A percentile compares a stretch with the other conserved stretches of the same genome.
phyloP scores from a whole-genome alignment of 2,329 filamentous ascomycete genomes.

The Pseudopithomyces maydicus region DNA sequence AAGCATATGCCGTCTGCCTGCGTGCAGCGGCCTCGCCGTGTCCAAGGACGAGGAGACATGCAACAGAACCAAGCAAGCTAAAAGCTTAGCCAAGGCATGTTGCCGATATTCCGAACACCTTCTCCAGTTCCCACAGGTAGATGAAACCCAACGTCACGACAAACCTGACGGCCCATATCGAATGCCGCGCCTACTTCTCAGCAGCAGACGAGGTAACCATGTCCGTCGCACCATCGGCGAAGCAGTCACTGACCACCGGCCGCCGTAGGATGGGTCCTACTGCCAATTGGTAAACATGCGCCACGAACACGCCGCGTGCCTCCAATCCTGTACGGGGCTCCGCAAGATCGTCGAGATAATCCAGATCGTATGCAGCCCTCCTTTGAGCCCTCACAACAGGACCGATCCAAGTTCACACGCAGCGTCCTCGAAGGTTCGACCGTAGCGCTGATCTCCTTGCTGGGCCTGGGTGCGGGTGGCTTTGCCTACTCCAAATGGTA shows the following conservation, averaged over 20 bases:
- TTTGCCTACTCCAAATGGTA: constrained; percentile 42
- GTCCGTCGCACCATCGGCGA: neutral
- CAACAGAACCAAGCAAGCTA: neutral
- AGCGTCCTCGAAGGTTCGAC: constrained; percentile 43
- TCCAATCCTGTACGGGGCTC: constrained; percentile 19
- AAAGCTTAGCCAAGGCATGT: neutral
- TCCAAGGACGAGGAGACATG: neutral
- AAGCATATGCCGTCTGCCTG: too few relatives aligned
- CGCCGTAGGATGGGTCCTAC: constrained; percentile 32
- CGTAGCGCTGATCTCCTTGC: constrained; percentile 40
- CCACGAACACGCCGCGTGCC: constrained; percentile 18
- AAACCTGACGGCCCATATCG: constrained; percentile 2
- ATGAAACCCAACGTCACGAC: neutral
- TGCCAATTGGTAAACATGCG: constrained; percentile 31
- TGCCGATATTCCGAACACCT: neutral
- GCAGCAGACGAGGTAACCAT: constrained; percentile 24
- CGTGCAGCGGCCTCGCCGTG: neutral
- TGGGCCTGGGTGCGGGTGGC: constrained; percentile 39
- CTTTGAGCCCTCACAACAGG: constrained; percentile 13
- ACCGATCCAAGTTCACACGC: constrained; percentile 34
- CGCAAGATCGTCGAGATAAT: neutral
- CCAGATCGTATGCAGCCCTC: neutral
- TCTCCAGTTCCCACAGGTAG: neutral
- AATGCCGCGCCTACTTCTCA: constrained; percentile 34
- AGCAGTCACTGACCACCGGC: neutral